Base-by-base conservation (phyloP, 441 rosid species). In the Francoa sonchifolia region DNA sequence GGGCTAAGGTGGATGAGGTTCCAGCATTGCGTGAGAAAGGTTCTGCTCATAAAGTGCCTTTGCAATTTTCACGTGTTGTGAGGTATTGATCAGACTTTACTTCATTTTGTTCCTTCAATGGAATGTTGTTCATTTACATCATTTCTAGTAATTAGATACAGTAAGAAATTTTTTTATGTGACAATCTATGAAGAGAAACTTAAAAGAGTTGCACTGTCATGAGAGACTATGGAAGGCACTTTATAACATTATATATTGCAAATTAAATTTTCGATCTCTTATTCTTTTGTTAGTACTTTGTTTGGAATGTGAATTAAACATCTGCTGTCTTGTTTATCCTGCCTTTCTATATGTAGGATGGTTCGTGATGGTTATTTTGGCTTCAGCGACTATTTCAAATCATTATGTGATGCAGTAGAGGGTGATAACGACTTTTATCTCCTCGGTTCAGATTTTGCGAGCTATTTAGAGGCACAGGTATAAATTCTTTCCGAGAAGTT, bases 381-480 rank as follows among this genome's bases (percentile, higher is more conserved):
- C 17, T 51, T 48, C 45, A 42, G 55, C 34, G 74, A 65, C 27
- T 68, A 67, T 46, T 72, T 72, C 33, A 32, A 63, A 42, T 60
- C 74, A 3, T 18, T 72, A 36, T 72, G 77, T 3, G 77, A 72
- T 50, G 30, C 59, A 7, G 54, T 72, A 19, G 77, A 67, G 8
- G 59, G 39, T 6, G 66, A 53, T n/a, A 44, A 49, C 4, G 78
- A 72, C 54, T 54, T 43, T 32, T 59, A 59, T 50, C 69, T 72
- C 51, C 57, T 72, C 5, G 74, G 72, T 44, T 41, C 59, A 15
- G 74, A 72, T 54, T 72, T 72, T 14, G 55, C 44, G 40, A 63
- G 72, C 69, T 72, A 68, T 44, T 37, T 72, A 23, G 74, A 65
- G 59, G 77, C 73, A 33, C 73, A 73, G 79, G 79, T 73, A 57